Conservation (phyloP, 2,329 filamentous ascomycete species). For the Knoxdaviesia proteae region DNA sequence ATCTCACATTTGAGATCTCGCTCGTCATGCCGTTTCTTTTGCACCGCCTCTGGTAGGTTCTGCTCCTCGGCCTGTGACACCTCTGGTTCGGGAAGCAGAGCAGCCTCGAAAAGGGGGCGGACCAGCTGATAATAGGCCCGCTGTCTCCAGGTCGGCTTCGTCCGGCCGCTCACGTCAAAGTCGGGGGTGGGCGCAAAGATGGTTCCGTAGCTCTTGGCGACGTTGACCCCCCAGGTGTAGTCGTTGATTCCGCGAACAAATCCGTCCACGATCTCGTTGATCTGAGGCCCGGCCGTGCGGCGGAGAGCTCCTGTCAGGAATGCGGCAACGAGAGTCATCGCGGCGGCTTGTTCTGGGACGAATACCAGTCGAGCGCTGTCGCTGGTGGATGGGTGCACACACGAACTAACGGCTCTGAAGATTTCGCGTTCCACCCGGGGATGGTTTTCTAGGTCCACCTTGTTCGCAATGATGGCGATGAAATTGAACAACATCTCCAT, state of each 20-base stretch:
- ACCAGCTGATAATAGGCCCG: conserved; percentile 26
- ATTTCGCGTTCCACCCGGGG: no score
- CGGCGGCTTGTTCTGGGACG: conserved; percentile 11
- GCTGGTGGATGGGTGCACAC: no score
- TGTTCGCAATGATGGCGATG: no score
- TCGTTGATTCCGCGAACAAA: conserved; percentile 15
- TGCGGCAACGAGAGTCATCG: conserved; percentile 15
- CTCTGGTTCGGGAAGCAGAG: conserved; percentile 12
- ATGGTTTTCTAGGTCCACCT: no score
- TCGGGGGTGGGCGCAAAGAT: conserved; percentile 20
- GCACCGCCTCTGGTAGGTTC: no score
- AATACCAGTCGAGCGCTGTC: conserved; percentile 3
- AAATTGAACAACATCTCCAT: no score
- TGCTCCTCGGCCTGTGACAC: no score
- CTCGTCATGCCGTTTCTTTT: conserved; percentile 5
- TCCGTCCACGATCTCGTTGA: conserved; percentile 13
- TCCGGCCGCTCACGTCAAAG: conserved; percentile 19
- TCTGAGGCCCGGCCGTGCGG: conserved; percentile 16
- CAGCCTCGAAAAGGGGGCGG: conserved; percentile 21
- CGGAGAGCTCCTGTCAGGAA: conserved; percentile 14
- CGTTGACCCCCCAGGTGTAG: conserved; percentile 12
- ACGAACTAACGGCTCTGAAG: no score
- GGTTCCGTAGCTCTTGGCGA: conserved; percentile 21
- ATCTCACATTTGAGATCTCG: conserved; percentile 10
- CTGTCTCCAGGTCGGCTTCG: conserved; percentile 26